Evolutionary conservation across 495 filamentous ascomycete genomes (phyloP).

Genomic region (Rhizodiscina lignyota): DNA sequence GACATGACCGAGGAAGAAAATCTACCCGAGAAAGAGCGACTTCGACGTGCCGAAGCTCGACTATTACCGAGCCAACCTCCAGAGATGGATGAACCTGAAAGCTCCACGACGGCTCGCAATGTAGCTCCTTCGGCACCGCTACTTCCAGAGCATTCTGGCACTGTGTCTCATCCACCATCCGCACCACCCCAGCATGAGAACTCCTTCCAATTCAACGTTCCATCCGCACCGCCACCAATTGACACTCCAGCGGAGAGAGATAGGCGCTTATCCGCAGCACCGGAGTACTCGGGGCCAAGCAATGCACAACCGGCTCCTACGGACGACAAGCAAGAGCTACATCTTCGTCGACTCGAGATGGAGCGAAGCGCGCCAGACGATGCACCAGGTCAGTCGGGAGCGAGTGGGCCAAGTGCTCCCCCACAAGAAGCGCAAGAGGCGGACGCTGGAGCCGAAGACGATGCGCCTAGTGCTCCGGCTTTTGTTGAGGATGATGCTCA

Average conservation of each 20-base stretch:
- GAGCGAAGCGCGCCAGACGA: conserved; percentile 54
- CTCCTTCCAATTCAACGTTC: neutral
- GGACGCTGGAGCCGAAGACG: too few relatives aligned
- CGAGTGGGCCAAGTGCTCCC: neutral
- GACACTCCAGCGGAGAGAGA: neutral
- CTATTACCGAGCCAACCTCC: conserved; percentile 23
- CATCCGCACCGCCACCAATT: neutral
- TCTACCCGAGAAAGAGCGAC: conserved; percentile 22
- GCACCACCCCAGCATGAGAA: conserved; percentile 4
- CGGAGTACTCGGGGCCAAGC: neutral
- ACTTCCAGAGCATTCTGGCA: conserved; percentile 6
- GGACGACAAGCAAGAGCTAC: conserved; percentile 81
- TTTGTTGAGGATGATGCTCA: too few relatives aligned
- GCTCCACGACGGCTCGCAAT: conserved; percentile 3
- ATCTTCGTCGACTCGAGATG: conserved; percentile 53
- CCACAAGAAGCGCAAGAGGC: too few relatives aligned
- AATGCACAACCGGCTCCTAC: conserved; percentile 10
- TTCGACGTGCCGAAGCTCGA: conserved; percentile 20
- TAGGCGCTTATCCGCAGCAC: neutral
- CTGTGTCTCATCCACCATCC: conserved; percentile 3
- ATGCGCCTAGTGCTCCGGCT: too few relatives aligned
- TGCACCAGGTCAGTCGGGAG: conserved; percentile 1
- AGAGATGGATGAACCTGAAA: conserved; percentile 2
- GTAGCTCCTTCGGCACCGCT: conserved; percentile 15
- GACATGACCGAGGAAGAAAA: conserved; percentile 14